These are phyloP conservation scores for Sclerotinia trifoliorum DNA, from an alignment of 2,329 filamentous ascomycete species.

Conservation along the genomic window DNA sequence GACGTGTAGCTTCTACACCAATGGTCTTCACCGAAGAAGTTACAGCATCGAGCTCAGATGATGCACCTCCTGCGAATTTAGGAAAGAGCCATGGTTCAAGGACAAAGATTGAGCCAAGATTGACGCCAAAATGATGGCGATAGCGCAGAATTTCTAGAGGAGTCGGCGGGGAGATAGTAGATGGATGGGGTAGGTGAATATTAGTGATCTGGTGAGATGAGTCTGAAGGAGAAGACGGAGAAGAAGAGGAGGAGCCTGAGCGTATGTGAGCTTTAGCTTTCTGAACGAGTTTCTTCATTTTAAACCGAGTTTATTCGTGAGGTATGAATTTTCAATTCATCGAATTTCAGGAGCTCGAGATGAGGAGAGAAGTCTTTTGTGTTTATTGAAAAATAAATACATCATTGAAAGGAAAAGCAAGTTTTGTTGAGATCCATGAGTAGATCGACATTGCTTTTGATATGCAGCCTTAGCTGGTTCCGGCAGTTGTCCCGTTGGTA, in stretches of 20 bases:
- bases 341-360: neutral
- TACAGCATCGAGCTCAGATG: conserved; percentile 42
- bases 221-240: neutral
- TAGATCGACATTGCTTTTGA: conserved; percentile 4
- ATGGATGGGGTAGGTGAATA: neutral
- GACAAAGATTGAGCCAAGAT: conserved; percentile 59
- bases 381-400: neutral
- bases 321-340: too few relatives aligned
- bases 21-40: neutral
- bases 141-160: conserved; percentile 50
- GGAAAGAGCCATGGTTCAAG: conserved; percentile 57
- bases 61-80: conserved; percentile 14
- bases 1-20: conserved; percentile 37
- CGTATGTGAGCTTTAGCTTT: conserved; percentile 9
- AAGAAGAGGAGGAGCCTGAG: conserved; percentile 10
- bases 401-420: conserved; percentile 2
- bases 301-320: neutral
- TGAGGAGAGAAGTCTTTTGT: neutral
- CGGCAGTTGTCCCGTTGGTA: conserved; percentile 9
- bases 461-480: neutral
- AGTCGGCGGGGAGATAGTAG: conserved; percentile 33
- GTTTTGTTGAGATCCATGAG: conserved; percentile 8
- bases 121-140: conserved; percentile 59
- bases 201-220: neutral
- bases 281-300: conserved; percentile 21